A percentile compares a stretch with the other conserved stretches of the same genome.
phyloP scores from a whole-genome alignment of 2,329 filamentous ascomycete genomes.

The Phialemonium atrogriseum region DNA sequence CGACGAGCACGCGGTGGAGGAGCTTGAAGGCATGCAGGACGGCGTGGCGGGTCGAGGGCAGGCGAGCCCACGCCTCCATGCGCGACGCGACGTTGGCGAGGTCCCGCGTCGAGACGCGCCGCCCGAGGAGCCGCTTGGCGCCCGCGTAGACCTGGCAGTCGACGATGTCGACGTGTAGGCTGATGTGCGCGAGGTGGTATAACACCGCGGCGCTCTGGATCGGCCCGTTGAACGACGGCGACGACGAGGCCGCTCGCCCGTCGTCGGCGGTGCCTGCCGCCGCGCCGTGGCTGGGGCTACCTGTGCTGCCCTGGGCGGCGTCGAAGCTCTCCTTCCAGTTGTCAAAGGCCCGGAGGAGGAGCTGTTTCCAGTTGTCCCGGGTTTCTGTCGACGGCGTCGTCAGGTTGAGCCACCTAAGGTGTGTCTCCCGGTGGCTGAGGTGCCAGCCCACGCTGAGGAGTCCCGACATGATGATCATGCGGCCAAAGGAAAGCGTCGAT shows the following conservation, averaged over 20 bases:
- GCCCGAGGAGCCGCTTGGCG: conserved; percentile 66
- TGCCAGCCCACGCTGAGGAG: conserved; percentile 90
- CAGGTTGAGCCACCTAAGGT: conserved; percentile 71
- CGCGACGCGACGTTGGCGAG: conserved; percentile 63
- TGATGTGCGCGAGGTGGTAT: conserved; percentile 83
- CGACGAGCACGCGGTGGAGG: conserved; percentile 64
- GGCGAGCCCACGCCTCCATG: conserved; percentile 73
- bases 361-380: conserved; percentile 70
- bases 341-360: conserved; percentile 72
- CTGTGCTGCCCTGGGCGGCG: conserved; percentile 43
- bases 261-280: too few relatives aligned
- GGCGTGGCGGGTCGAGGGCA: conserved; percentile 67
- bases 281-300: conserved; percentile 20
- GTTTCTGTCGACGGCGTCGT: conserved; percentile 49
- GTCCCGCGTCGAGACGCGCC: conserved; percentile 69
- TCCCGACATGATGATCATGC: conserved; percentile 85
- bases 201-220: conserved; percentile 75
- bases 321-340: conserved; percentile 85
- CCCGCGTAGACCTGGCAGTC: conserved; percentile 87
- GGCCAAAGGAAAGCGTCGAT: conserved; percentile 77
- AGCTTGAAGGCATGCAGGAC: conserved; percentile 80
- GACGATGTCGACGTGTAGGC: conserved; percentile 78
- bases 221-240: conserved; percentile 49
- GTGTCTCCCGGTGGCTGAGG: conserved; percentile 77
- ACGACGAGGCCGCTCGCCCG: conserved; percentile 35